Evolutionary conservation across 352 stramenopile genomes (phyloP).

Genomic region (Globisporangium paddicum): DNA sequence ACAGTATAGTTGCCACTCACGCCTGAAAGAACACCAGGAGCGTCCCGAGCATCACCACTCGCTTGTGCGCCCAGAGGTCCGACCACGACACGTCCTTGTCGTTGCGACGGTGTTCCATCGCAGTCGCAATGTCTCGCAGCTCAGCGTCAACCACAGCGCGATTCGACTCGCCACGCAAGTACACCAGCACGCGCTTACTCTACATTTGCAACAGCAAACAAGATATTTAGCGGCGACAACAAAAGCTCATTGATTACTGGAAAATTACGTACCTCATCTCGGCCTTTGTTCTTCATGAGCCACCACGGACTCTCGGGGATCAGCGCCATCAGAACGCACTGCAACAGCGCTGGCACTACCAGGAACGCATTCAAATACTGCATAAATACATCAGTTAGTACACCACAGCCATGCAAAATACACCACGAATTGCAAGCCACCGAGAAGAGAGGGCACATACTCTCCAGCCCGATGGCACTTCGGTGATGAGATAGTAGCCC

Average conservation of each 20-base stretch:
- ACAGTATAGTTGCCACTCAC: slow-evolving; percentile 16
- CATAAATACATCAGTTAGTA: background rate
- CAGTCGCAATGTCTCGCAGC: slow-evolving; percentile 50
- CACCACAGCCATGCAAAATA: background rate
- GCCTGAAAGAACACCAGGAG: slow-evolving; percentile 81
- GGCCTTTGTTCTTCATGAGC: slow-evolving; percentile 74
- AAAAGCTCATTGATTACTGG: background rate
- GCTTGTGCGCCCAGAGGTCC: slow-evolving; percentile 57
- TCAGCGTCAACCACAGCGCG: slow-evolving; percentile 51
- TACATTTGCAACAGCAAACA: too few relatives aligned
- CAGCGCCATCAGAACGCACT: slow-evolving; percentile 46
- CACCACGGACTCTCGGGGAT: slow-evolving; percentile 89
- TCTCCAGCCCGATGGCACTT: slow-evolving; percentile 82
- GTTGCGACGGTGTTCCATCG: slow-evolving; percentile 53
- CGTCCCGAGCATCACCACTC: slow-evolving; percentile 44
- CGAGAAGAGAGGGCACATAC: slow-evolving; percentile 20
- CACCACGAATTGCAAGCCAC: background rate
- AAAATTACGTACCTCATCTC: slow-evolving; percentile 21
- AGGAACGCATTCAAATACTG: slow-evolving; percentile 72
- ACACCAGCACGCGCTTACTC: slow-evolving; percentile 29
- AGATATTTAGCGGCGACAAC: background rate
- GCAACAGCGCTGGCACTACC: slow-evolving; percentile 53
- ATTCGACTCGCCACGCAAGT: slow-evolving; percentile 27
- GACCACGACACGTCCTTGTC: slow-evolving; percentile 39
- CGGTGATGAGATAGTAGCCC: slow-evolving; percentile 70